A percentile compares a stretch with the other conserved stretches of the same genome.
Evolutionary conservation across 805 yeast species (phyloP).

Genomic region (Metschnikowia bowlesiae): DNA sequence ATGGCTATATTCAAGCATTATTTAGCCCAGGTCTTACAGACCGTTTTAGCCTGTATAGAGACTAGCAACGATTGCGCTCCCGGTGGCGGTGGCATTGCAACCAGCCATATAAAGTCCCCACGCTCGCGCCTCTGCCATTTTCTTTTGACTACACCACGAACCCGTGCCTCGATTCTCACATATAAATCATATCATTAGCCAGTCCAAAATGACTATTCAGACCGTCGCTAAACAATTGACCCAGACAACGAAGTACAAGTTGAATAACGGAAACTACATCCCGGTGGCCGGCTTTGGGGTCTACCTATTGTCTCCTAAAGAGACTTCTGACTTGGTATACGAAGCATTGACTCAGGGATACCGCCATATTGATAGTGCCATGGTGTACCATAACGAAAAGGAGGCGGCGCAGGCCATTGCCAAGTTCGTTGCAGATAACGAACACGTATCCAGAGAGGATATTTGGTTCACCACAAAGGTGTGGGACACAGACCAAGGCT

Average conservation of each 20-base stretch:
- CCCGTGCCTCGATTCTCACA: background rate
- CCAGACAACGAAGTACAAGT: conserved; percentile 33
- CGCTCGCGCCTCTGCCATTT: background rate
- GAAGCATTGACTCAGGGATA: conserved; percentile 62
- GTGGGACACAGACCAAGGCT: conserved; percentile 31
- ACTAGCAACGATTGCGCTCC: conserved; percentile 1
- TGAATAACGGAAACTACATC: conserved; percentile 52
- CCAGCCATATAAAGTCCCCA: conserved; percentile 1
- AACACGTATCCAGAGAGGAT: conserved; percentile 23
- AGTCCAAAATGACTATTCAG: conserved; percentile 30
- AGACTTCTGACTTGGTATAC: conserved; percentile 43
- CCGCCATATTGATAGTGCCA: conserved; percentile 74
- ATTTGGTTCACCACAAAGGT: conserved; percentile 39
- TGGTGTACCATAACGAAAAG: conserved; percentile 57
- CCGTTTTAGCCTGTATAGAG: background rate
- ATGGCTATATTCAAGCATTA: no score
- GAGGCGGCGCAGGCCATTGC: conserved; percentile 59
- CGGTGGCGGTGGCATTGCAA: conserved; percentile 1
- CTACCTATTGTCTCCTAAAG: conserved; percentile 37
- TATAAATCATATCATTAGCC: no score
- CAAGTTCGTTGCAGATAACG: conserved; percentile 45
- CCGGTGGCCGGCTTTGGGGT: conserved; percentile 59
- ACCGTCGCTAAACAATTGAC: conserved; percentile 34
- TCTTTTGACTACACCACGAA: background rate
- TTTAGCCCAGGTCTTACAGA: no score